A percentile compares a stretch with the other conserved stretches of the same genome.
phyloP scores from a whole-genome alignment of 1,284 basidiomycete species.

The Bondarzewia mesenterica region DNA sequence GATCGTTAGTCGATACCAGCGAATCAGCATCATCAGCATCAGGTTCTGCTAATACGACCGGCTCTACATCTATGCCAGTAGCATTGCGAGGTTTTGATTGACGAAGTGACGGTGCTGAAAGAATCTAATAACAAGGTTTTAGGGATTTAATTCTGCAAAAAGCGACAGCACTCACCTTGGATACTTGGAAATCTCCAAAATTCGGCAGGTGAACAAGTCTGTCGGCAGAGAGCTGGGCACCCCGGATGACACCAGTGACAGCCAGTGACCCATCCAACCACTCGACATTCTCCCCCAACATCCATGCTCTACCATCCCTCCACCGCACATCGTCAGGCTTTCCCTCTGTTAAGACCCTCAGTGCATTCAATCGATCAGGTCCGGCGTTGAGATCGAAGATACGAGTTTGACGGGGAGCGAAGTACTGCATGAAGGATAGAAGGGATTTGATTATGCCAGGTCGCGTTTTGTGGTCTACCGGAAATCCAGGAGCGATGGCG shows the following conservation, averaged over 20 bases:
- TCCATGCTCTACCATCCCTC: constrained; percentile 75
- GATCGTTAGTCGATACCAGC: constrained; percentile 80
- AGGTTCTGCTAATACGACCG: constrained; percentile 48
- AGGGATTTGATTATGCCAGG: constrained; percentile 74
- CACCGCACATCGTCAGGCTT: constrained; percentile 71
- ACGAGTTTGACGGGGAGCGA: constrained; percentile 76
- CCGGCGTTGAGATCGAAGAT: constrained; percentile 56
- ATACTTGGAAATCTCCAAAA: constrained; percentile 83
- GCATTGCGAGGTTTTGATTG: constrained; percentile 28
- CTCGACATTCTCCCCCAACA: constrained; percentile 66
- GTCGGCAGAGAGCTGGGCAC: constrained; percentile 74
- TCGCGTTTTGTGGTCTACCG: constrained; percentile 53
- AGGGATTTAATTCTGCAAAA: neutral
- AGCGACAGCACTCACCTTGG: constrained; percentile 44
- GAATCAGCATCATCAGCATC: constrained; percentile 76
- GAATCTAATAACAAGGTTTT: constrained; percentile 34
- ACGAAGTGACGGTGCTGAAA: constrained; percentile 47
- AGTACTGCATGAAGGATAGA: constrained; percentile 91
- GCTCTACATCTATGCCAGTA: constrained; percentile 56
- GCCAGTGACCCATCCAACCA: constrained; percentile 58
- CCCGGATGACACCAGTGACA: constrained; percentile 82
- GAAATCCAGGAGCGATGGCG: constrained; percentile 37
- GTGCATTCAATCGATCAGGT: constrained; percentile 63
- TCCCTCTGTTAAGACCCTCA: constrained; percentile 75
- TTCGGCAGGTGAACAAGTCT: constrained; percentile 86